phyloP scores from a whole-genome alignment of 306 rosid genomes.

The Macrotyloma uniflorum region DNA sequence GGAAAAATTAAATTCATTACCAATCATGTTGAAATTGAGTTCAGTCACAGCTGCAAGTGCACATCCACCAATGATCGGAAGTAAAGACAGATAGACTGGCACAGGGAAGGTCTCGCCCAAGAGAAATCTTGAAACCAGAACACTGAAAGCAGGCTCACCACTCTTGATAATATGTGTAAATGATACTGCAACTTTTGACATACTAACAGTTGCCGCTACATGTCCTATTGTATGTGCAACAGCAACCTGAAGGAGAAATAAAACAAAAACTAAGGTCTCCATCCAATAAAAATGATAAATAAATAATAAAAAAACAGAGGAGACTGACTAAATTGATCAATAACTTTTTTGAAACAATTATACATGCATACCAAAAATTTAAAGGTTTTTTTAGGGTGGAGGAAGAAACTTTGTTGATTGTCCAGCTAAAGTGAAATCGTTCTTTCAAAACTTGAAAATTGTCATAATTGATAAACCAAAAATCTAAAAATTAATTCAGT shows the following conservation, averaged over 20 bases:
- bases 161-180: conserved; percentile 99
- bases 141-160: conserved; percentile 99
- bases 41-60: conserved; percentile 97
- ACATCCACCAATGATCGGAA: conserved; percentile 98
- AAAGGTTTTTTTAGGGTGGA: background rate
- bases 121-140: conserved; percentile 83
- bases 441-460: background rate
- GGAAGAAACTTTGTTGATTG: background rate
- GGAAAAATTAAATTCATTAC: conserved; percentile 49
- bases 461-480: conserved; percentile 1
- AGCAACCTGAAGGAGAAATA: conserved; percentile 68
- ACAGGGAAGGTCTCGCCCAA: conserved; percentile 91
- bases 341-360: background rate
- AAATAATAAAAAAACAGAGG: conserved; percentile 1
- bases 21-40: conserved; percentile 97
- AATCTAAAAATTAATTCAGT: background rate
- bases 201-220: conserved; percentile 96
- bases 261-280: conserved; percentile 22
- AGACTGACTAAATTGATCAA: background rate
- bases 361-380: background rate
- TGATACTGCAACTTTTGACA: conserved; percentile 99
- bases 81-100: conserved; percentile 78
- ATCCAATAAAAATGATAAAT: conserved; percentile 14
- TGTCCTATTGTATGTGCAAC: conserved; percentile 98
- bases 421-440: background rate